Base-by-base conservation (phyloP, 176 grass and related monocot genomes). In the Rhipidocladum racemiflorum region DNA sequence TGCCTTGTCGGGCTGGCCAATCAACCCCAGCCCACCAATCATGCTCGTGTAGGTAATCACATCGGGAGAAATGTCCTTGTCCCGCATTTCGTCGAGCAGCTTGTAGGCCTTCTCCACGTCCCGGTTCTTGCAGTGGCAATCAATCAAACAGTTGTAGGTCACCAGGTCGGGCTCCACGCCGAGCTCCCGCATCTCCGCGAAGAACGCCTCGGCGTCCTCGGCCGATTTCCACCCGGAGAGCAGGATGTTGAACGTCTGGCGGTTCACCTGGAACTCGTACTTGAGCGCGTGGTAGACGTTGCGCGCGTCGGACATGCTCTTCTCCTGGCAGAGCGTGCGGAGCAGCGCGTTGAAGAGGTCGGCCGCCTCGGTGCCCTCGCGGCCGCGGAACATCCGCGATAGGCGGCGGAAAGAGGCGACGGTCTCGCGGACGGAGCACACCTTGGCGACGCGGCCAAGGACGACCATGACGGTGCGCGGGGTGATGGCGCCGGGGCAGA, bases 251-350 rank as follows among this genome's bases (percentile, higher is more conserved):
- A 97, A 94, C 20, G 90, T 97, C 51, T 87, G 78, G 51, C 66
- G 79, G 80, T 92, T 94, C 28, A 91, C 88, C 78, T 42, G 66
- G 81, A 97, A 97, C 43, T 97, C 92, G 68, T 92, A 81, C 86
- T 97, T 97, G 74, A 94, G 84, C 29, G 72, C 73, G 35, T 97
- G 95, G 84, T 91, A 97, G 73, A 92, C 95, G 74, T 92, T 97
- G 68, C 92, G 84, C 39, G 88, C 92, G 74, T 94, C 90, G 6
- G 61, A 55, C 92, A 97, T 97, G 90, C 88, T 92, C 88, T 97
- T 97, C 92, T 97, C 92, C 86, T 94, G 92, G 80, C 86, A 97
- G 32, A 94, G 84, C 61, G 90, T 94, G 84, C 95, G 85, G 76
- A 97, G 85, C 62, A 97, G 74, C 60, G 95, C 90, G 44, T 97